Base-by-base conservation (phyloP, 306 rosid species). In the Phaseolus lunatus region DNA sequence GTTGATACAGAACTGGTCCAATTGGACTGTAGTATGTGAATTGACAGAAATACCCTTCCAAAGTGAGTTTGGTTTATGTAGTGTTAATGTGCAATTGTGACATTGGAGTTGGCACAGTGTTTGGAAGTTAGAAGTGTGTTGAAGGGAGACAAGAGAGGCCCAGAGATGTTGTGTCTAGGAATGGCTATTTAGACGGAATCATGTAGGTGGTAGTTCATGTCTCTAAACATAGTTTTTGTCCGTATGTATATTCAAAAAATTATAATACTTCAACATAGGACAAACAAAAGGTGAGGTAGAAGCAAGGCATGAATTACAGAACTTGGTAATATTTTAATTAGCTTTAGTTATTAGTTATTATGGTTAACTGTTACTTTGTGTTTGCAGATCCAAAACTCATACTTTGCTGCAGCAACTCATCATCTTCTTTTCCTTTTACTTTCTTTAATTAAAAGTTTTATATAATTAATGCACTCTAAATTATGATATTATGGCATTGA, bases 1-100 rank as follows among this genome's bases (percentile, higher is more conserved):
- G 86, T 80, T 73, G 79, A 70, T n/a, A 80, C 83, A 70, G 84
- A 67, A 61, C 65, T 5, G 65, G 39, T 58, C 39, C 39, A 61
- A n/a, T 27, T 74, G 81, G 87, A 83, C 35, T 70, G 7, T 64
- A 49, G 26, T 4, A 0, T 0, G 4, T 15, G 73, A 3, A 69
- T 19, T 78, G 13, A 39, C 44, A 13, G 44, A 39, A 39, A 39
- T 39, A 39, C 44, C 44, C 44, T 39, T 19, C 64, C 9, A 12
- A 37, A 3, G 5, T 9, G 11, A 9, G 12, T 9, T 9, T 39
- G 11, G 44, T 39, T 39, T 39, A 39, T 39, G 50, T 0, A 9
- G 24, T n/a, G 2, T 27, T 20, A 0, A 22, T 3, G 87, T 85
- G 81, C 39, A 81, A 58, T 39, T 44, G 50, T 9, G 87, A 75